A percentile compares a stretch with the other conserved stretches of the same genome.
These are phyloP conservation scores for Microdochium trichocladiopsis DNA, from an alignment of 2,329 filamentous ascomycete species.

Conservation along the genomic window DNA sequence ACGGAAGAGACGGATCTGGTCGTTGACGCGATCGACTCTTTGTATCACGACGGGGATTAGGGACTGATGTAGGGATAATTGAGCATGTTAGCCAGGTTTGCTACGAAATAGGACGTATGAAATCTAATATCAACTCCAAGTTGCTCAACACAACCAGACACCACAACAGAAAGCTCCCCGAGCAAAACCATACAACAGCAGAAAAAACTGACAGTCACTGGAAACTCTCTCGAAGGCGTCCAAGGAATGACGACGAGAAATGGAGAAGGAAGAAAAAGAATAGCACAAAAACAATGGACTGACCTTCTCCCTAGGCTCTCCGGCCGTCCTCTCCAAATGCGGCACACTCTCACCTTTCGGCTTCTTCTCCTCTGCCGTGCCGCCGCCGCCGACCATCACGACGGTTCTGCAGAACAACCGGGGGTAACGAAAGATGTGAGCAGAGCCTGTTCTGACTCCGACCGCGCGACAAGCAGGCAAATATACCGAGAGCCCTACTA, in stretches of 20 bases:
- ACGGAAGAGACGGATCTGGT: conserved; percentile 59
- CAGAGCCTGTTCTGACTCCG: no score
- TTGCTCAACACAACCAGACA: no score
- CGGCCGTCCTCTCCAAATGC: conserved; percentile 69
- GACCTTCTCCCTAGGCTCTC: conserved; percentile 62
- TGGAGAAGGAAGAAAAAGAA: not conserved
- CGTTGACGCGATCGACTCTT: conserved; percentile 57
- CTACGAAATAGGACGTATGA: no score
- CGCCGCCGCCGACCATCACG: conserved; percentile 10
- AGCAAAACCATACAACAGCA: no score
- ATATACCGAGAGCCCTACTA: no score
- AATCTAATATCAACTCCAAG: no score
- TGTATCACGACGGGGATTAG: conserved; percentile 57
- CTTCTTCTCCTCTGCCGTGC: conserved; percentile 18
- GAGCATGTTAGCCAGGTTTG: not conserved
- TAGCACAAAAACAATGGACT: conserved; percentile 2
- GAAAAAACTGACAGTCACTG: no score
- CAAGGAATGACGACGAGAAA: no score
- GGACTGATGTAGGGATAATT: conserved; percentile 20
- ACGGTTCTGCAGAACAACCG: not conserved
- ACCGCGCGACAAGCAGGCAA: no score
- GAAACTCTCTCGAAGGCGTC: no score
- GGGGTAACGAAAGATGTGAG: no score
- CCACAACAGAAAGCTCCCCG: no score
- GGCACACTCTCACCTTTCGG: not conserved